Evolutionary conservation across 768 basidiomycete species (phyloP).

Genomic region (Cystobasidium ongulense): DNA sequence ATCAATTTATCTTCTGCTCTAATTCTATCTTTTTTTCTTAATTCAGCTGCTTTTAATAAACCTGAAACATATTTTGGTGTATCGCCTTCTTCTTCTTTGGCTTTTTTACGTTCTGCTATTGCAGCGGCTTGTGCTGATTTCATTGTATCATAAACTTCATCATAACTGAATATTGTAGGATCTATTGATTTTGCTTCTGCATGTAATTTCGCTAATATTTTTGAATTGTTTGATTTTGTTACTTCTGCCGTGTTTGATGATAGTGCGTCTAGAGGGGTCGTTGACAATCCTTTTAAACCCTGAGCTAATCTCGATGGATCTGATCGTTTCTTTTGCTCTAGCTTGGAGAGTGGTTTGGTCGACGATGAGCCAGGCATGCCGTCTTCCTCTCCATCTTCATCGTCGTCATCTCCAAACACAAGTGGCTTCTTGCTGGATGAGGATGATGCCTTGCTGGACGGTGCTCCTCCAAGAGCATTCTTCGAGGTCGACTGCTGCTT

Average conservation of each 20-base stretch:
- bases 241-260: too few relatives aligned
- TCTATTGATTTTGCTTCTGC: slow-evolving; percentile 73
- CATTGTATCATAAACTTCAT: slow-evolving; percentile 93
- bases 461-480: background rate
- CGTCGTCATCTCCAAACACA: slow-evolving; percentile 25
- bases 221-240: background rate
- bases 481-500: background rate
- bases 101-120: slow-evolving; percentile 67
- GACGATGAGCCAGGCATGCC: background rate
- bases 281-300: background rate
- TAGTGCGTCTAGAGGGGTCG: background rate
- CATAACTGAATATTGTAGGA: slow-evolving; percentile 80
- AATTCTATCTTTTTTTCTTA: slow-evolving; percentile 75
- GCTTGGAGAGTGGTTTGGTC: background rate
- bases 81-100: slow-evolving; percentile 63
- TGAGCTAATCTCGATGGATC: background rate
- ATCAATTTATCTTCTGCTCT: slow-evolving; percentile 98
- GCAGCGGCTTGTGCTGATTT: slow-evolving; percentile 70
- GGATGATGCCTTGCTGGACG: background rate
- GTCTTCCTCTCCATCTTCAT: background rate
- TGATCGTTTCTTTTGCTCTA: background rate
- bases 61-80: slow-evolving; percentile 89
- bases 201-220: slow-evolving; percentile 51
- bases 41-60: slow-evolving; percentile 71
- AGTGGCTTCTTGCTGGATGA: background rate